These are phyloP conservation scores for Aegilops tauschii DNA, from an alignment of 176 grass and related monocot genomes.

Conservation along the genomic window DNA sequence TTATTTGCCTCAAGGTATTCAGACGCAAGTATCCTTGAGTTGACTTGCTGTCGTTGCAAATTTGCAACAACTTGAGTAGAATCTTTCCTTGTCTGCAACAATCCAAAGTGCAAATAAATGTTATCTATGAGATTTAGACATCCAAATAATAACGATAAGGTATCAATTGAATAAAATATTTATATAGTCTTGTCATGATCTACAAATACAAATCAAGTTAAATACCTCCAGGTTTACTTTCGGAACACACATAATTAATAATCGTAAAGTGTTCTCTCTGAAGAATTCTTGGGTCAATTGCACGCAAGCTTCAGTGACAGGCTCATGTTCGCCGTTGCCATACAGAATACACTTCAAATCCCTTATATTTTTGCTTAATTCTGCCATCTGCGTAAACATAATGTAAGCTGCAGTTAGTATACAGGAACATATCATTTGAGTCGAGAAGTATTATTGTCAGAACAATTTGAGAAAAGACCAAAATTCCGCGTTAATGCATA, in stretches of 20 bases:
- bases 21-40: conserved; percentile 66
- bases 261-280: conserved; percentile 80
- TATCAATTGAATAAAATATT: not conserved
- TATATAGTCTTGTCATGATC: not conserved
- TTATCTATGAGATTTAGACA: not conserved
- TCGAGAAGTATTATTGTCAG: not conserved
- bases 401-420: not conserved
- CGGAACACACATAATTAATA: conserved; percentile 87
- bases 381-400: conserved; percentile 63
- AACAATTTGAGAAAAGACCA: not conserved
- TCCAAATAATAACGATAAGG: not conserved
- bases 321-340: conserved; percentile 84
- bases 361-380: conserved; percentile 96
- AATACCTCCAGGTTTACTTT: conserved; percentile 88
- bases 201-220: conserved; percentile 26
- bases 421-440: not conserved
- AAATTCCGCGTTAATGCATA: not conserved
- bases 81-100: conserved; percentile 81
- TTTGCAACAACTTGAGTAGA: conserved; percentile 89
- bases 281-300: conserved; percentile 98
- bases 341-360: conserved; percentile 94
- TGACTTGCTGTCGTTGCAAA: conserved; percentile 81
- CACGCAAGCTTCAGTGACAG: conserved; percentile 76
- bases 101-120: conserved; percentile 8
- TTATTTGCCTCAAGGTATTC: conserved; percentile 83